These are phyloP conservation scores for Aspergillus sergii DNA, from an alignment of 2,329 filamentous ascomycete species.

Conservation along the genomic window DNA sequence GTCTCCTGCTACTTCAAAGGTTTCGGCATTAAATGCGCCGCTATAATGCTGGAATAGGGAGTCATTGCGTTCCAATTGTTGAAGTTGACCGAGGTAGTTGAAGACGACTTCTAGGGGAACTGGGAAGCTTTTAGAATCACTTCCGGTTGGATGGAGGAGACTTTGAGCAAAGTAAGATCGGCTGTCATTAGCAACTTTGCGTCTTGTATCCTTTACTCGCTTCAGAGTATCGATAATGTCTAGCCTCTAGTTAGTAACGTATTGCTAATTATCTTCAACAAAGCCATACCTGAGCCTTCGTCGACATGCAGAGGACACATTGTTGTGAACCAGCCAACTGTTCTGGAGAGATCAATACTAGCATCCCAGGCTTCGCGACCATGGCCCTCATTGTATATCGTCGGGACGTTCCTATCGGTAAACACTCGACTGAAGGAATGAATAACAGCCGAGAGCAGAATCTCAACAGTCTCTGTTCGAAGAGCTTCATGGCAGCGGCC, in stretches of 20 bases:
- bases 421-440: constrained; percentile 50
- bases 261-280: background rate
- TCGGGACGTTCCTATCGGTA: constrained; percentile 43
- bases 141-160: constrained; percentile 30
- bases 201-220: constrained; percentile 42
- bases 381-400: constrained; percentile 54
- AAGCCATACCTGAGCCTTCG: constrained; percentile 27
- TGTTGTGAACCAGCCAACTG: constrained; percentile 56
- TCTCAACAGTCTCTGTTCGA: constrained; percentile 41
- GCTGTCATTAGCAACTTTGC: constrained; percentile 35
- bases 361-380: constrained; percentile 51
- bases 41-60: constrained; percentile 47
- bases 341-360: constrained; percentile 49
- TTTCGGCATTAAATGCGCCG: constrained; percentile 32
- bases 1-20: constrained; percentile 43
- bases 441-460: constrained; percentile 41
- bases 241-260: constrained; percentile 17
- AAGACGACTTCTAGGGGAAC: constrained; percentile 46
- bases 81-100: constrained; percentile 41
- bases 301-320: constrained; percentile 46
- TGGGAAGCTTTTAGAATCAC: constrained; percentile 35
- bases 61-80: constrained; percentile 50
- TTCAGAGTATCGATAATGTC: constrained; percentile 36
- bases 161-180: constrained; percentile 40
- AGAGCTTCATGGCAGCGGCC: constrained; percentile 35